phyloP scores from a whole-genome alignment of 129 eudicot genomes.

The Artemisia annua region DNA sequence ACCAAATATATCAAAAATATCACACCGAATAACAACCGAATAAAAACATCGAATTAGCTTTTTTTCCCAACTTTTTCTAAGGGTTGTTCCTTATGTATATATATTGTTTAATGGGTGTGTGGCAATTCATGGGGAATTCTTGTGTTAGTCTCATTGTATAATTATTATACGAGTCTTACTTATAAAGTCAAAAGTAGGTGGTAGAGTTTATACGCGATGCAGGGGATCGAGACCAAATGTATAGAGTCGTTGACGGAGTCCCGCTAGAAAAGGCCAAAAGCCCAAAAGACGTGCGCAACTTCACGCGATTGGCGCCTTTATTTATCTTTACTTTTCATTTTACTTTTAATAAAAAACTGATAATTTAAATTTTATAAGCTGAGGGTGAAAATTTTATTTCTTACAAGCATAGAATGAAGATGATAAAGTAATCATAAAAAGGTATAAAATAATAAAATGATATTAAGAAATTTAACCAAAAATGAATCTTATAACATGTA shows the following conservation, averaged over 20 bases:
- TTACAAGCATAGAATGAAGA: not conserved
- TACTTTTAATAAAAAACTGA: no score
- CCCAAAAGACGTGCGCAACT: slow-evolving; percentile 29
- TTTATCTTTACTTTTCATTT: not conserved
- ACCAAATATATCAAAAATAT: no score
- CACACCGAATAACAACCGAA: no score
- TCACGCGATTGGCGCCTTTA: slow-evolving; percentile 38
- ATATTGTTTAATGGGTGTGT: no score
- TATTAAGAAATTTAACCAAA: not conserved
- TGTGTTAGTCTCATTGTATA: no score
- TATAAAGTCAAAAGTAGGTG: slow-evolving; percentile 18
- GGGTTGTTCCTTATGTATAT: no score
- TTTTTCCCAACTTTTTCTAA: no score
- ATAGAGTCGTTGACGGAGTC: slow-evolving; percentile 21
- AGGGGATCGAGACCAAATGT: slow-evolving; percentile 10
- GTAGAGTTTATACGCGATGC: slow-evolving; percentile 6
- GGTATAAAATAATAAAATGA: no score
- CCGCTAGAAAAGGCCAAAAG: not conserved
- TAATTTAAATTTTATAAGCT: no score
- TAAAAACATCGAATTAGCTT: no score
- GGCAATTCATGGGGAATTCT: no score
- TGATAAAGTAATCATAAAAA: not conserved
- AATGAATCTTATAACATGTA: not conserved
- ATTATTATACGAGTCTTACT: not conserved
- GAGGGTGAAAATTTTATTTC: no score